These are phyloP conservation scores for Seiridium unicorne DNA, from an alignment of 2,329 filamentous ascomycete genomes.

Conservation along the genomic window DNA sequence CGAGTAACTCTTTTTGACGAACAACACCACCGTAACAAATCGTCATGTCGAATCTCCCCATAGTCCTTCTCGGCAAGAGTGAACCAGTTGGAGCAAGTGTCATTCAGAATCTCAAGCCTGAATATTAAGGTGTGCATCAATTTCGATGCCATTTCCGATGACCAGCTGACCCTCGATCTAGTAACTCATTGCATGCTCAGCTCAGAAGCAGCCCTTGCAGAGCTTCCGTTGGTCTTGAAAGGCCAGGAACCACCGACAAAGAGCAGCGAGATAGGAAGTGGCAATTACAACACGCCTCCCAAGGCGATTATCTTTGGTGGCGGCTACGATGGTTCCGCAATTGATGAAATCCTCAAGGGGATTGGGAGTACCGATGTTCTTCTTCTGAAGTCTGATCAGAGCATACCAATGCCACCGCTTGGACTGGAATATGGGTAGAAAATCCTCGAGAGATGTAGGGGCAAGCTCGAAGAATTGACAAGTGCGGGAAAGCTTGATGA, in stretches of 20 bases:
- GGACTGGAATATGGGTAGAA: no score
- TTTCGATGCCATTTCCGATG: no score
- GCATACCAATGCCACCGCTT: conserved; percentile 11
- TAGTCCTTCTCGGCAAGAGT: no score
- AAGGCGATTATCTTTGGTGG: conserved; percentile 18
- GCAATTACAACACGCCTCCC: conserved; percentile 16
- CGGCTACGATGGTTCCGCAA: conserved; percentile 14
- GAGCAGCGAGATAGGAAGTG: conserved; percentile 15
- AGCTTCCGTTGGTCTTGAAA: conserved; percentile 16
- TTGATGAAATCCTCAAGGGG: conserved; percentile 14
- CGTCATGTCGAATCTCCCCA: no score
- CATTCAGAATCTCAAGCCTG: no score
- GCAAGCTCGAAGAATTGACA: no score
- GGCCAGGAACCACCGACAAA: conserved; percentile 13
- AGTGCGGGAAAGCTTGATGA: no score
- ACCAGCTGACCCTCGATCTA: not conserved
- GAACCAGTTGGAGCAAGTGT: no score
- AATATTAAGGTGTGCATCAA: no score
- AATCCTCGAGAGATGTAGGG: no score
- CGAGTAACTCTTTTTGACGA: no score
- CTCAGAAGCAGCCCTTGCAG: conserved; percentile 11
- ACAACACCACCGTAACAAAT: no score
- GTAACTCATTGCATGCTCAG: conserved; percentile 20
- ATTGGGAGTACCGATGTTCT: conserved; percentile 13
- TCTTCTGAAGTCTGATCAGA: conserved; percentile 18